phyloP scores from a whole-genome alignment of 805 yeast genomes.

The Metschnikowia noctiluminum region DNA sequence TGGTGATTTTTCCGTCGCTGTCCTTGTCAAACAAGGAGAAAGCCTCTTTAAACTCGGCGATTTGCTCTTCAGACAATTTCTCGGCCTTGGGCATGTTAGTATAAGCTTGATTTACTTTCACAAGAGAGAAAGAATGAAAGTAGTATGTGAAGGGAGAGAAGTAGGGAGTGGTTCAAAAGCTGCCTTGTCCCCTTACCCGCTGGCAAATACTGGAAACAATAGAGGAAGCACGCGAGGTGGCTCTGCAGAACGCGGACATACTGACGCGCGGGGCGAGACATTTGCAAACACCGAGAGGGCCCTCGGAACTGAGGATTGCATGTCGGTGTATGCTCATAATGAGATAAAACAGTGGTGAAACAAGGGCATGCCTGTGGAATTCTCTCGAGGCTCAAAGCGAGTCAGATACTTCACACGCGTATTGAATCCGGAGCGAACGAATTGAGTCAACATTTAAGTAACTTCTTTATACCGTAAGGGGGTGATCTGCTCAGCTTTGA shows the following conservation, averaged over 20 bases:
- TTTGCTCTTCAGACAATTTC: constrained; percentile 92
- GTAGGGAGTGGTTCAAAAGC: not conserved
- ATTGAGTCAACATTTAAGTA: too few species aligned
- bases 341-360: not conserved
- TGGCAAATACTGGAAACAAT: not conserved
- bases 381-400: too few species aligned
- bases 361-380: too few species aligned
- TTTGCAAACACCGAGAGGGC: not conserved
- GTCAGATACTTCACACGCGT: too few species aligned
- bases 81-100: constrained; percentile 54
- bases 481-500: too few species aligned
- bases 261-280: not conserved
- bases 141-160: not conserved
- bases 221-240: not conserved
- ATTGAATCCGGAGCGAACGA: too few species aligned
- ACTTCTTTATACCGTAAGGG: too few species aligned
- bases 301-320: not conserved
- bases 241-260: not conserved
- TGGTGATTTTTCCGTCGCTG: constrained; percentile 94
- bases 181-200: not conserved
- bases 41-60: constrained; percentile 96
- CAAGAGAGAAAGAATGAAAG: not conserved
- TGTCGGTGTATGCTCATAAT: not conserved
- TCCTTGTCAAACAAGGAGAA: constrained; percentile 96
- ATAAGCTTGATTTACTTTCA: not conserved